A percentile compares a stretch with the other conserved stretches of the same genome.
These are phyloP conservation scores for Amylocarpus encephaloides DNA, from an alignment of 2,329 filamentous ascomycete genomes.

Conservation along the genomic window DNA sequence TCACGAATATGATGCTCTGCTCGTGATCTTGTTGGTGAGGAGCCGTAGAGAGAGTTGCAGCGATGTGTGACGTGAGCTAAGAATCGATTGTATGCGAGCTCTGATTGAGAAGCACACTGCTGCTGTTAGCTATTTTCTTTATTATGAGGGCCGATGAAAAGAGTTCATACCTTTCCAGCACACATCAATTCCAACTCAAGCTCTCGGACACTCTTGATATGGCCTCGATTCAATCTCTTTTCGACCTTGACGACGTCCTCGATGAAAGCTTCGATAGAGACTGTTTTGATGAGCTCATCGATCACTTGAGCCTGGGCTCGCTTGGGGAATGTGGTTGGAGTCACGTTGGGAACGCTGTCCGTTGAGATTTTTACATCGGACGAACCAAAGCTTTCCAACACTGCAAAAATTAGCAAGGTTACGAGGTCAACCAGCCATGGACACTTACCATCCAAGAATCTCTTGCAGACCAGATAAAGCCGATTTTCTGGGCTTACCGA, in stretches of 20 bases:
- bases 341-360: slow-evolving; percentile 6
- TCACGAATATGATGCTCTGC: slow-evolving; percentile 16
- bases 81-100: slow-evolving; percentile 15
- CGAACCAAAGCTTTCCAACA: slow-evolving; percentile 15
- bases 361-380: not conserved
- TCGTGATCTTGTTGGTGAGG: slow-evolving; percentile 3
- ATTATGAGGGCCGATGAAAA: not conserved
- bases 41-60: slow-evolving; percentile 19
- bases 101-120: slow-evolving; percentile 20
- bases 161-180: slow-evolving; percentile 18
- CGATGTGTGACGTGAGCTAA: slow-evolving; percentile 14
- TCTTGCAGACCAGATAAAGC: slow-evolving; percentile 14
- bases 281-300: slow-evolving; percentile 18
- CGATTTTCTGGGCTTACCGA: slow-evolving; percentile 6
- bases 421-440: not conserved
- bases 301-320: slow-evolving; percentile 19
- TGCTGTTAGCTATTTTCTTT: not conserved
- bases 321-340: slow-evolving; percentile 13
- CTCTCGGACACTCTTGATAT: slow-evolving; percentile 16
- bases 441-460: slow-evolving; percentile 23
- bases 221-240: slow-evolving; percentile 12
- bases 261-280: slow-evolving; percentile 18
- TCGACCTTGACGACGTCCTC: slow-evolving; percentile 20
- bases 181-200: slow-evolving; percentile 24
- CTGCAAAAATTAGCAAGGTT: slow-evolving; percentile 10